Base-by-base conservation (phyloP, 2,329 filamentous ascomycete species). In the Scytalidium lignicola region DNA sequence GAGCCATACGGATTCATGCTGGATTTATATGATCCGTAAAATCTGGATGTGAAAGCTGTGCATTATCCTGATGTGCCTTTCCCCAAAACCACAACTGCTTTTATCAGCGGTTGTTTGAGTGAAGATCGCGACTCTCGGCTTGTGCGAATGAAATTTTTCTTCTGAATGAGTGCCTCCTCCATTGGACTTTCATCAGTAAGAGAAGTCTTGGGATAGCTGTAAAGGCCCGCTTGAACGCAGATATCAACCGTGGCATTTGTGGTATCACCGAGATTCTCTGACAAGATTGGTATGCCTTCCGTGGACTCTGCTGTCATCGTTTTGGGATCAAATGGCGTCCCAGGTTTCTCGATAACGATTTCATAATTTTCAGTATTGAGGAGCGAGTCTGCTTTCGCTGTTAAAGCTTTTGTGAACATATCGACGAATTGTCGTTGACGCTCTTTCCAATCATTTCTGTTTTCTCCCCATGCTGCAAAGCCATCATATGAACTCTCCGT, bases 341-440 rank as follows among this genome's bases (percentile, higher is more conserved):
- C 52, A n/a, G 46, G 52, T 17, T 32, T 13, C 37, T 48, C 51
- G 2, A 44, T 23, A 3, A 51, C 46, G 39, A 51, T 50, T 37
- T 56, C 50, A 43, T 56, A 56, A 32, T 51, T 47, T 19, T 51
- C 49, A 13, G 53, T 32, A 26, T 54, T 55, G 4, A 56, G 39
- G n/a, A 48, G 44, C 2, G 52, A 52, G 18, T 54, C 47, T 18
- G 50, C 52, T 43, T 55, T 56, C 6, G 40, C 43, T 32, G 4
- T 46, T 6, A 56, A 43, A 15, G 54, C 48, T 4, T 12, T 7
- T n/a, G 20, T 17, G 23, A 56, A 55, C 22, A 53, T 32, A 3
- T 45, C n/a, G 15, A 41, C 23, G 2, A 55, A 41, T 21, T 42
- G 43, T 18, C 21, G 15, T 40, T 47, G 28, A 13, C 44, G 43